phyloP scores from a whole-genome alignment of 139 green algal genomes.

The Asterochloris sp. region DNA sequence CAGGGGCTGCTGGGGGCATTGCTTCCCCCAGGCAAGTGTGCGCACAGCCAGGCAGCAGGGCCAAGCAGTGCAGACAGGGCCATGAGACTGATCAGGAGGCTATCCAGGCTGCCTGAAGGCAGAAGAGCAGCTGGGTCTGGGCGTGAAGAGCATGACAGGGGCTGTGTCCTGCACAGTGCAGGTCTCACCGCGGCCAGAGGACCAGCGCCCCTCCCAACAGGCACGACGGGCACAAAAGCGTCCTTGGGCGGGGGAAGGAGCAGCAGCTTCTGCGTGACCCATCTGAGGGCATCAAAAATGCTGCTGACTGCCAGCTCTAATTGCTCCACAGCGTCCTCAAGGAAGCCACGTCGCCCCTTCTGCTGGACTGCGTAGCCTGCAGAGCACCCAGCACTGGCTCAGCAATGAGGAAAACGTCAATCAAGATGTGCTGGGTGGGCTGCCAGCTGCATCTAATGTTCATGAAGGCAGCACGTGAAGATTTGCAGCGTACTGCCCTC shows the following conservation, averaged over 20 bases:
- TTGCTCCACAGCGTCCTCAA: conserved; percentile 59
- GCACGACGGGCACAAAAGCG: neutral
- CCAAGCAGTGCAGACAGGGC: neutral
- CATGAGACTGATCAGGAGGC: no score
- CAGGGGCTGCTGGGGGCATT: no score
- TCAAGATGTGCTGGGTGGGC: no score
- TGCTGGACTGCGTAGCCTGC: conserved; percentile 33
- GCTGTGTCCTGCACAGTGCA: neutral
- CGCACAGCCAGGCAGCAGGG: neutral
- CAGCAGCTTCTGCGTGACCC: conserved; percentile 32
- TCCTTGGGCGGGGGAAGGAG: conserved; percentile 18
- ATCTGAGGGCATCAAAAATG: conserved; percentile 41
- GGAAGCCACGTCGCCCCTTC: conserved; percentile 30
- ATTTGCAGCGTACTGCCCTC: no score
- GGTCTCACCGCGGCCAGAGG: neutral
- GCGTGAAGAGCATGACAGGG: no score
- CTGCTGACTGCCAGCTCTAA: conserved; percentile 50
- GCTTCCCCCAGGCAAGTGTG: neutral
- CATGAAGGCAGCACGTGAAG: no score
- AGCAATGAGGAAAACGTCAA: no score
- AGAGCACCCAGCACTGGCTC: neutral
- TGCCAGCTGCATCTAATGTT: no score
- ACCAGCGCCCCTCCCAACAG: neutral
- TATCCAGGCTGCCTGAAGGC: no score
- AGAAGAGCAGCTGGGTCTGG: no score